These are phyloP conservation scores for Salix arbutifolia DNA, from an alignment of 345 rosid species.

Conservation along the genomic window DNA sequence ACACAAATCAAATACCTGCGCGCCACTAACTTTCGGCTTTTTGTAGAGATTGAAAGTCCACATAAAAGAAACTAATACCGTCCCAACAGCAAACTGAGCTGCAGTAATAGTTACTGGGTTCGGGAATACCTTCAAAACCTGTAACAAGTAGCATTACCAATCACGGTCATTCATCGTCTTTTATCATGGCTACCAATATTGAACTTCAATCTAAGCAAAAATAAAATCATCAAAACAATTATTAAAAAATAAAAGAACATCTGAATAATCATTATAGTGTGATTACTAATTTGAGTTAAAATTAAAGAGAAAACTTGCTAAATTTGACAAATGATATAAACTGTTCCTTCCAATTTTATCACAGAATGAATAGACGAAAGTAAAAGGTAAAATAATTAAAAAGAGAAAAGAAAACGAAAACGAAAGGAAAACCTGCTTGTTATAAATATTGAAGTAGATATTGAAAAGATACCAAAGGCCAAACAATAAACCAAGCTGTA, in stretches of 20 bases:
- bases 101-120: conserved; percentile 66
- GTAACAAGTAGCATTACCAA: conserved; percentile 8
- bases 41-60: conserved; percentile 79
- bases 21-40: conserved; percentile 64
- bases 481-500: conserved; percentile 72
- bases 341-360: not conserved
- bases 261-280: not conserved
- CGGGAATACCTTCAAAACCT: conserved; percentile 85
- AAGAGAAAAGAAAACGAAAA: not conserved
- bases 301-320: not conserved
- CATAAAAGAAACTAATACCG: conserved; percentile 63
- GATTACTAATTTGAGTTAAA: not conserved
- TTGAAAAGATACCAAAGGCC: conserved; percentile 89
- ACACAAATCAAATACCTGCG: conserved; percentile 18
- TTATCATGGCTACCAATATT: not conserved
- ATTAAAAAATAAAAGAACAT: not conserved
- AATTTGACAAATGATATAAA: not conserved
- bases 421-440: conserved; percentile 68
- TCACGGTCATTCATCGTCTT: not conserved
- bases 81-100: conserved; percentile 80
- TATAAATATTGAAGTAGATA: conserved; percentile 98
- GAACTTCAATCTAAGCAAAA: not conserved
- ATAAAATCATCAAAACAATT: not conserved
- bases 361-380: not conserved
- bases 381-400: not conserved